phyloP scores from a whole-genome alignment of 129 eudicot genomes.

The Artemisia tridentata region DNA sequence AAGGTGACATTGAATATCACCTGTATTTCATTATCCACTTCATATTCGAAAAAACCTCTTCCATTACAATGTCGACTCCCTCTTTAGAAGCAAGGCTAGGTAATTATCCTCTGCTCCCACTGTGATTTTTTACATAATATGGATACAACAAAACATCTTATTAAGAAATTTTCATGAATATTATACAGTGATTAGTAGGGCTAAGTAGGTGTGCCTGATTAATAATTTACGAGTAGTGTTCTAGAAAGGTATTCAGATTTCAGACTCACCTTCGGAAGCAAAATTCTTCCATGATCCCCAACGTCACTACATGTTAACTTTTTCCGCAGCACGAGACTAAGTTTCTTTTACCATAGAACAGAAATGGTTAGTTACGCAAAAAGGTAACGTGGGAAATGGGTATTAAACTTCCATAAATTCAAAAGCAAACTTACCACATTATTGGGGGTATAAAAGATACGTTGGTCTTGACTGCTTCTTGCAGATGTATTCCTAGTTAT shows the following conservation, averaged over 20 bases:
- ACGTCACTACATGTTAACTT: slow-evolving; percentile 26
- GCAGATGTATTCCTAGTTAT: slow-evolving; percentile 4
- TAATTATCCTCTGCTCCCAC: slow-evolving; percentile 29
- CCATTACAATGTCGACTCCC: slow-evolving; percentile 19
- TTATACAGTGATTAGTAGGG: not conserved
- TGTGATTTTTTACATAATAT: slow-evolving; percentile 7
- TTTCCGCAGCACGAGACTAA: slow-evolving; percentile 18
- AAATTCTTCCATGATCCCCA: slow-evolving; percentile 26
- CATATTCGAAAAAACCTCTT: slow-evolving; percentile 12
- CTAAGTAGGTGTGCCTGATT: not conserved
- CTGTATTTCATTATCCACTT: slow-evolving; percentile 26
- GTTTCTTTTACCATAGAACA: slow-evolving; percentile 25
- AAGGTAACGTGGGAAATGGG: not conserved
- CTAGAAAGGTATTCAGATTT: slow-evolving; percentile 5
- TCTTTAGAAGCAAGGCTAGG: slow-evolving; percentile 25
- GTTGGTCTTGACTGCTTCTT: not conserved
- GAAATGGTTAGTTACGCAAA: slow-evolving; percentile 15
- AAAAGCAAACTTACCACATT: slow-evolving; percentile 28
- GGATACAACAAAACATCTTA: not conserved
- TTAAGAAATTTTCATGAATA: not conserved
- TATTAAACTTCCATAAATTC: not conserved
- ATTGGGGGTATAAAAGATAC: slow-evolving; percentile 15
- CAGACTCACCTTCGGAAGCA: slow-evolving; percentile 34
- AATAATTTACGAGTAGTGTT: not conserved
- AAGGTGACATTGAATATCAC: not conserved